These are phyloP conservation scores for Pseudomassariella vexata DNA, from an alignment of 2,329 filamentous ascomycete genomes.

Conservation along the genomic window DNA sequence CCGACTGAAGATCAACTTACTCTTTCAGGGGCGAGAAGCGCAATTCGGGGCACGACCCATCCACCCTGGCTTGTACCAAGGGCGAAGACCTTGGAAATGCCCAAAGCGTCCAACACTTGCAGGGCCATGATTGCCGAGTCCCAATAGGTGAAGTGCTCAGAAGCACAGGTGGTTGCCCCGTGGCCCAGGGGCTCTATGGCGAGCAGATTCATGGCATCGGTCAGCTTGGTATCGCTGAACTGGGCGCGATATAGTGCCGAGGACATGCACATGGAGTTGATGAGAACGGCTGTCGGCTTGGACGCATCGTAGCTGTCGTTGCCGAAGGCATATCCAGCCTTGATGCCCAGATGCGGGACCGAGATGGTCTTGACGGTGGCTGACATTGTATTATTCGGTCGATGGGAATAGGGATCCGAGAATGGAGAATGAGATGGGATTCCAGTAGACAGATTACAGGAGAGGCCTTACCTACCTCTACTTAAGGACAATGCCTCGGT, in stretches of 20 bases:
- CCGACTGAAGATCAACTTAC: conserved; percentile 24
- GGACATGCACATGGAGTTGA: conserved; percentile 48
- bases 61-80: conserved; percentile 48
- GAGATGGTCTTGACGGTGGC: conserved; percentile 33
- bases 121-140: conserved; percentile 47
- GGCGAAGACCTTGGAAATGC: conserved; percentile 40
- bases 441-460: too few relatives aligned
- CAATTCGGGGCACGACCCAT: conserved; percentile 45
- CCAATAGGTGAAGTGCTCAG: conserved; percentile 50
- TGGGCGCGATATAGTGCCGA: conserved; percentile 38
- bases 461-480: too few relatives aligned
- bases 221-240: conserved; percentile 33
- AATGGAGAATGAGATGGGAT: too few relatives aligned
- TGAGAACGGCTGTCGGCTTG: conserved; percentile 45
- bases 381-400: too few relatives aligned
- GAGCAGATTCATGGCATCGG: conserved; percentile 38
- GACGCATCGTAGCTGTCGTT: conserved; percentile 36
- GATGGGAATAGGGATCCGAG: too few relatives aligned
- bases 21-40: conserved; percentile 41
- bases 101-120: conserved; percentile 48
- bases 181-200: conserved; percentile 49
- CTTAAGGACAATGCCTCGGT: too few relatives aligned
- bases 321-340: conserved; percentile 37
- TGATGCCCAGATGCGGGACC: conserved; percentile 42
- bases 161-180: conserved; percentile 35